phyloP scores from a whole-genome alignment of 2,329 filamentous ascomycete genomes.

The Claviceps sp. region DNA sequence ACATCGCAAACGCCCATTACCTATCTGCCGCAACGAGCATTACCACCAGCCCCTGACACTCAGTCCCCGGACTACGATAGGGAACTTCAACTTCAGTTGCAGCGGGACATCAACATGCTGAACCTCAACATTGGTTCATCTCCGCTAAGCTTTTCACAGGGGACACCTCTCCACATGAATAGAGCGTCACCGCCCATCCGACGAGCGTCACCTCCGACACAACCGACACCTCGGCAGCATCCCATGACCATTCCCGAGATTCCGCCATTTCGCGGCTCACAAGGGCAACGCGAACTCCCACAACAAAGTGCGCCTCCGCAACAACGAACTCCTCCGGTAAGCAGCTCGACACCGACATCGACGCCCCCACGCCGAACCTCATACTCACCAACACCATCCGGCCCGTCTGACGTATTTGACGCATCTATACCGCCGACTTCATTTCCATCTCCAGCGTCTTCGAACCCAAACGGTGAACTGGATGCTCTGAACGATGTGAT shows the following conservation, averaged over 20 bases:
- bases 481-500: slow-evolving; percentile 86
- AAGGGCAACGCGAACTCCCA: slow-evolving; percentile 16
- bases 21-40: slow-evolving; percentile 25
- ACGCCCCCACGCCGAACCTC: slow-evolving; percentile 10
- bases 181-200: slow-evolving; percentile 11
- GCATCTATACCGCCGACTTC: slow-evolving; percentile 26
- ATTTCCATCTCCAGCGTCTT: slow-evolving; percentile 43
- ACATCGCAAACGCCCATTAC: slow-evolving; percentile 38
- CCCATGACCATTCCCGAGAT: slow-evolving; percentile 39
- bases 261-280: slow-evolving; percentile 36
- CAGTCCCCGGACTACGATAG: slow-evolving; percentile 48
- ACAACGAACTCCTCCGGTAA: slow-evolving; percentile 7
- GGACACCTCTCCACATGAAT: slow-evolving; percentile 1
- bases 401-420: slow-evolving; percentile 9
- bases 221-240: slow-evolving; percentile 19
- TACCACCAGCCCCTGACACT: slow-evolving; percentile 31
- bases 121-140: slow-evolving; percentile 25
- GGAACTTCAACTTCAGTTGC: slow-evolving; percentile 48
- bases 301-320: slow-evolving; percentile 15
- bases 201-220: slow-evolving; percentile 9
- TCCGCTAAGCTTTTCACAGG: slow-evolving; percentile 1
- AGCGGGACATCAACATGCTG: slow-evolving; percentile 45
- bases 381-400: slow-evolving; percentile 17
- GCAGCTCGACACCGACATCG: slow-evolving; percentile 9
- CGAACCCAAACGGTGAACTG: slow-evolving; percentile 53